Evolutionary conservation across 306 rosid genomes (phyloP).

Genomic region (Vachellia pachyceras): DNA sequence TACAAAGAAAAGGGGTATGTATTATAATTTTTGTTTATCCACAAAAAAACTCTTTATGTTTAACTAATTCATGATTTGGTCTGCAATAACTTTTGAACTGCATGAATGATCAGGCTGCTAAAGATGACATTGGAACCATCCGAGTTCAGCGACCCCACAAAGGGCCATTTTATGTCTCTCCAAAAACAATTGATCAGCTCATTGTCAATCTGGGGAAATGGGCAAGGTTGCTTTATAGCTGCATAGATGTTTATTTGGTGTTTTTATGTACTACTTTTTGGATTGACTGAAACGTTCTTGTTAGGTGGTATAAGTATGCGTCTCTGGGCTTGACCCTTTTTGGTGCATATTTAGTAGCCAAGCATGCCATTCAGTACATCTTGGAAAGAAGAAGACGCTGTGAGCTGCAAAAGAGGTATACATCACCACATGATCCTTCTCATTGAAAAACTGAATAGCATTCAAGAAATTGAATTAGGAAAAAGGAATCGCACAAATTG

Average conservation of each 20-base stretch:
- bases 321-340: conserved; percentile 80
- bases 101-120: conserved; percentile 69
- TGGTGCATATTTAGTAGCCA: conserved; percentile 84
- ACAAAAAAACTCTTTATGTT: conserved; percentile 8
- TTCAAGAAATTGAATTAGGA: conserved; percentile 17
- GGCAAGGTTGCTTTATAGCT: conserved; percentile 75
- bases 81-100: conserved; percentile 37
- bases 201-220: conserved; percentile 93
- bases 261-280: conserved; percentile 10
- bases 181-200: conserved; percentile 90
- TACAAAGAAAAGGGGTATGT: conserved; percentile 27
- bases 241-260: conserved; percentile 10
- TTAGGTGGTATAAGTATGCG: conserved; percentile 94
- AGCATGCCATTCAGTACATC: conserved; percentile 70
- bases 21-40: background rate
- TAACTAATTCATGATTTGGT: conserved; percentile 5
- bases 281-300: conserved; percentile 40
- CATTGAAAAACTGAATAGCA: conserved; percentile 31
- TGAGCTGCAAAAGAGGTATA: conserved; percentile 75
- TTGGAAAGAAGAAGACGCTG: conserved; percentile 72
- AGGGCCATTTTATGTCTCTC: conserved; percentile 94
- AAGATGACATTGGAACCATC: conserved; percentile 87
- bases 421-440: conserved; percentile 33
- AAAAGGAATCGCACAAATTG: conserved; percentile 7
- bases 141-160: conserved; percentile 92